Base-by-base conservation (phyloP, 177 flowering plant species). In the Tripterygium wilfordii region DNA sequence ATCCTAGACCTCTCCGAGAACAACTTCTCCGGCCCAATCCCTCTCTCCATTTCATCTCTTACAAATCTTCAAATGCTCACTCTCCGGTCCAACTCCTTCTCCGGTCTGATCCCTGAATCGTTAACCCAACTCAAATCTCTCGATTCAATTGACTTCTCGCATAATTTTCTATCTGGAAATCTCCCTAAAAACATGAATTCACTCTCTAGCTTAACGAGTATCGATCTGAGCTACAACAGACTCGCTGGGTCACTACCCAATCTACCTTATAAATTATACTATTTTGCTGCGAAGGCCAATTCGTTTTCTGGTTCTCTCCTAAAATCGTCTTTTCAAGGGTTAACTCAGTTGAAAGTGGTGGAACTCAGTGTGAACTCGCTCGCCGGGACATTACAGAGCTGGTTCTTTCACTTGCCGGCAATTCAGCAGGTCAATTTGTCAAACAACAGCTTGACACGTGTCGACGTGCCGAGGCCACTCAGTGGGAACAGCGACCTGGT, bases 171-270 rank as follows among this genome's bases (percentile, higher is more conserved):
- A 25, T 20, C 85, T 8, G 96, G 98, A 28, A 20, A 47, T 1
- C 57, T 90, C 32, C 95, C 95, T 0, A 56, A 26, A 13, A 22
- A 73, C 29, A 4, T 80, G 41, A 36, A 5, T 32, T 58, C 63
- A 14, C 63, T 82, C 21, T 10, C 66, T 2, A 25, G 35, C 22
- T 48, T 88, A 42, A 57, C 44, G 4, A 47, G 72, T 21, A 58
- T 91, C 30, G 98, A 91, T 63, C 73, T 88, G 31, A 85, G 92
- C 65, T 85, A 65, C 86, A 90, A 90, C 59, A 59, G 57, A 37
- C 56, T 90, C 51, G 49, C 66, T 5, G 91, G 98, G n/a, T 14
- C 67, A 0, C 39, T 90, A 35, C 89, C 96, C 6, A 70, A 63
- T 25, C 60, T 88, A 12, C 96, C 98, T 16, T 40, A 56, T 0